Conservation (phyloP, 2,329 filamentous ascomycete species). For the Catunica adiposa region DNA sequence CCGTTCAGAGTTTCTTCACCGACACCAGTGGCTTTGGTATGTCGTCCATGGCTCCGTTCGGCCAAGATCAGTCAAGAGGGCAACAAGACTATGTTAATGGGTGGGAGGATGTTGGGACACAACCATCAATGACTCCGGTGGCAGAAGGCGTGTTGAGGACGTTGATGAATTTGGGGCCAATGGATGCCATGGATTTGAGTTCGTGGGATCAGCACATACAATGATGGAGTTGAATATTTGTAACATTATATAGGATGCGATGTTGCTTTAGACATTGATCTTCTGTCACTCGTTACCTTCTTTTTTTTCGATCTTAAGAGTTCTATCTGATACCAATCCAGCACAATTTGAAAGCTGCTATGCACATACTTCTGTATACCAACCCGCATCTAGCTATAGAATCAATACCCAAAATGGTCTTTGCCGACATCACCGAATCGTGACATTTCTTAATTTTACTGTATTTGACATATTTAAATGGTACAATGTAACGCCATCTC, state of each 20-base stretch:
- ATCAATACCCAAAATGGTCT: no score
- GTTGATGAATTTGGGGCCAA: slow-evolving; percentile 40
- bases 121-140: slow-evolving; percentile 36
- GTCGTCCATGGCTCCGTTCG: neutral
- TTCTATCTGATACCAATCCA: no score
- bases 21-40: neutral
- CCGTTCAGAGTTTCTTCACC: neutral
- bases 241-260: neutral
- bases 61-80: slow-evolving; percentile 21
- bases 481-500: no score
- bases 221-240: neutral
- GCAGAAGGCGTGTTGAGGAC: slow-evolving; percentile 40
- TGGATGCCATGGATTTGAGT: slow-evolving; percentile 43
- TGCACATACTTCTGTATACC: no score
- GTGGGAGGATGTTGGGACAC: slow-evolving; percentile 29
- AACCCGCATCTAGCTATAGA: no score
- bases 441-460: no score
- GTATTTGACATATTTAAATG: no score
- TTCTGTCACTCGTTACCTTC: no score
- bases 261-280: no score
- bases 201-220: slow-evolving; percentile 27
- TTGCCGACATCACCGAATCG: no score
- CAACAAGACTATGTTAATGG: slow-evolving; percentile 19
- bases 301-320: no score
- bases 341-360: no score